Base-by-base conservation (phyloP, 495 filamentous ascomycete species). In the Amniculicola lignicola region DNA sequence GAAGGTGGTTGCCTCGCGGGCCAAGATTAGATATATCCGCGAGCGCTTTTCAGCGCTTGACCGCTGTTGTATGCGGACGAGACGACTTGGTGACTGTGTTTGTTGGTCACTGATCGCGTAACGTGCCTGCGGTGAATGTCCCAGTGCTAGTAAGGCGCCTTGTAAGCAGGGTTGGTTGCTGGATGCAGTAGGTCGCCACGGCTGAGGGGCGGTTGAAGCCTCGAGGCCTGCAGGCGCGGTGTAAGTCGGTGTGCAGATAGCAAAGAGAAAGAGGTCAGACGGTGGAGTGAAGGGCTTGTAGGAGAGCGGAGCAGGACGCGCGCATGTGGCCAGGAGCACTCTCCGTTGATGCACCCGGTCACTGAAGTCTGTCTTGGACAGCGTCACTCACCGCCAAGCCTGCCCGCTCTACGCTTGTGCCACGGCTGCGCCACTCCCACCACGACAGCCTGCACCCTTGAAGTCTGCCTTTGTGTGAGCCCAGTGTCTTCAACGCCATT, bases 101-200 rank as follows among this genome's bases (percentile, higher is more conserved):
- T 25, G 44, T 22, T 18, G 44, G 12, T 31, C 23, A 43, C 14
- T 35, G 45, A 25, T 24, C 19, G 54, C 25, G 50, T 53, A 51
- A 40, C 10, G 47, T 27, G 19, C 19, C n/a, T n/a, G n/a, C n/a
- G n/a, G n/a, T n/a, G 24, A 2, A 19, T 22, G 45, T 44, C 4
- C 38, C 21, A 31, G 53, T 56, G 43, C 53, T 33, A 49, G 44
- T 16, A n/a, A 36, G 22, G 52, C 28, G 7, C 31, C 33, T 12
- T 21, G 35, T 25, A 41, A 24, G 22, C n/a, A 28, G 41, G 4
- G 5, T 25, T 41, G 21, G 35, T 18, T 27, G 2, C 10, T 22
- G 16, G 27, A 18, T 16, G 44, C 22, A 9, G 10, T 19, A n/a
- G n/a, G n/a, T n/a, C n/a, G n/a, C n/a, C n/a, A n/a, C n/a, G n/a